Conservation (phyloP, 768 basidiomycete species). For the Dendrothele bispora region DNA sequence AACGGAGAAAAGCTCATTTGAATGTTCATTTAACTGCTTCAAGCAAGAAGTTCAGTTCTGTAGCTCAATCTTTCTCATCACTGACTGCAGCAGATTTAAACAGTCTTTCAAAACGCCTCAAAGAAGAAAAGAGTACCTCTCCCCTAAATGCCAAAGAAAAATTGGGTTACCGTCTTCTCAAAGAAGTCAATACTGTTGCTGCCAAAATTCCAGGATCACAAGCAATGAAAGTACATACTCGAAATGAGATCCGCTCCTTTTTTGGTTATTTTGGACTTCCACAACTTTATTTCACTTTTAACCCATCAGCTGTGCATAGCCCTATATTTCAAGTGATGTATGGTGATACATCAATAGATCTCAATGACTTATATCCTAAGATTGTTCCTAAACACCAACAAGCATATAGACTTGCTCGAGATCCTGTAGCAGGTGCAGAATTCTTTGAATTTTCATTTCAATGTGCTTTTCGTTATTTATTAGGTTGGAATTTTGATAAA, state of each 20-base stretch:
- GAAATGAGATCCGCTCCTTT: slow-evolving; percentile 26
- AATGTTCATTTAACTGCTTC: not conserved
- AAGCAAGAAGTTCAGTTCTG: no score
- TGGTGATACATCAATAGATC: slow-evolving; percentile 15
- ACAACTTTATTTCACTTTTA: slow-evolving; percentile 25
- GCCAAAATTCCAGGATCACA: slow-evolving; percentile 31
- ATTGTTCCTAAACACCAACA: slow-evolving; percentile 15
- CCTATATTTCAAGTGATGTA: slow-evolving; percentile 30
- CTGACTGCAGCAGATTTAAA: not conserved
- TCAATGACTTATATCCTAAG: slow-evolving; percentile 15
- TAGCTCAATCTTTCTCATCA: not conserved
- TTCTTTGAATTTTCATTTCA: slow-evolving; percentile 28
- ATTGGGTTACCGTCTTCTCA: slow-evolving; percentile 21
- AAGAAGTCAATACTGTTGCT: slow-evolving; percentile 27
- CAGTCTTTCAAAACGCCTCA: not conserved
- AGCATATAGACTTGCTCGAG: slow-evolving; percentile 24
- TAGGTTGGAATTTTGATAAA: slow-evolving; percentile 26
- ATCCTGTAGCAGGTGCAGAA: slow-evolving; percentile 34
- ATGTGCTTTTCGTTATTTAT: slow-evolving; percentile 22
- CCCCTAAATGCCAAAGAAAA: slow-evolving; percentile 13
- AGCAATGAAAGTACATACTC: slow-evolving; percentile 20
- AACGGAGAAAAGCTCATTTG: not conserved
- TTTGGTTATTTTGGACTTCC: slow-evolving; percentile 27
- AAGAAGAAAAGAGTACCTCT: not conserved
- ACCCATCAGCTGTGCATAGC: no score